A percentile compares a stretch with the other conserved stretches of the same genome.
Evolutionary conservation across 345 rosid genomes (phyloP).

Genomic region (Boechera retrofracta): DNA sequence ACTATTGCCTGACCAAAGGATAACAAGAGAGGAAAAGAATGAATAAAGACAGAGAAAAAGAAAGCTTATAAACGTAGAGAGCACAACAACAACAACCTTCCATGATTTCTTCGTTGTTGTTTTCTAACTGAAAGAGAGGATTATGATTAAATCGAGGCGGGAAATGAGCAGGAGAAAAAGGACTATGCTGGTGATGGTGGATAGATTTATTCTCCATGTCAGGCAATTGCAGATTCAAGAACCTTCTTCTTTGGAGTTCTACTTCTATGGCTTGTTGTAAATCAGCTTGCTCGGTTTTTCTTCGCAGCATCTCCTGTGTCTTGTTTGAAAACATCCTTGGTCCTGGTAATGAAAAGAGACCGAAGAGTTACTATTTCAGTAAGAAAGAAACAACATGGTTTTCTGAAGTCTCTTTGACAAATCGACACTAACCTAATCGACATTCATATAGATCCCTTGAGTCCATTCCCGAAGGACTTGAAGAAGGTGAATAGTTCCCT

Average conservation of each 20-base stretch:
- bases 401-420: conserved; percentile 10
- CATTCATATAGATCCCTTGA: conserved; percentile 64
- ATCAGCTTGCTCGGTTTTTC: conserved; percentile 82
- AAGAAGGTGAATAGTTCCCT: conserved; percentile 71
- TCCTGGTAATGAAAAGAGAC: conserved; percentile 46
- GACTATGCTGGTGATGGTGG: conserved; percentile 64
- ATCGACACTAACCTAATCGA: conserved; percentile 58
- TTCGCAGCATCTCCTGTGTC: conserved; percentile 63
- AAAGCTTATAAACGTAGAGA: background rate
- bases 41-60: background rate
- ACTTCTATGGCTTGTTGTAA: conserved; percentile 77
- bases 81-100: conserved; percentile 30
- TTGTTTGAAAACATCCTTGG: conserved; percentile 57
- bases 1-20: conserved; percentile 21
- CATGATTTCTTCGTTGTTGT: conserved; percentile 46
- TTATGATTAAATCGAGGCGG: conserved; percentile 46
- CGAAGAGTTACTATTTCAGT: conserved; percentile 4
- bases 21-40: background rate
- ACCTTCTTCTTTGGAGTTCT: conserved; percentile 80
- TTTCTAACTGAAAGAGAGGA: conserved; percentile 43
- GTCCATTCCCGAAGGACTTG: conserved; percentile 63
- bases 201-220: conserved; percentile 56
- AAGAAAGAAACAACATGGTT: conserved; percentile 2
- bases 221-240: conserved; percentile 78
- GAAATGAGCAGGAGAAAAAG: conserved; percentile 52